Conservation (phyloP, 164 flowering plant genomes). For the Cinnamomum micranthum region DNA sequence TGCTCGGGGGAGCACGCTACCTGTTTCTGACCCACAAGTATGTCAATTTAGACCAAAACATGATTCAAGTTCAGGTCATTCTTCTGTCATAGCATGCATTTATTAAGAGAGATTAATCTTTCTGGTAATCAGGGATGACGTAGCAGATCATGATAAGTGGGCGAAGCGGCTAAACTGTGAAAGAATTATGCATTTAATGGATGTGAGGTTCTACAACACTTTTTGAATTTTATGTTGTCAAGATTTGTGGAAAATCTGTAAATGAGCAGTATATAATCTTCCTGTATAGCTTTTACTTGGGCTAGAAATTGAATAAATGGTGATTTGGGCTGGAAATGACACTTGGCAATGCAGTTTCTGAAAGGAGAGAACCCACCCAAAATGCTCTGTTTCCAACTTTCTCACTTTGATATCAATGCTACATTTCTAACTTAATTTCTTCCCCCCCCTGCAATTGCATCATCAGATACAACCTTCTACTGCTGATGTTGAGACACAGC, state of each 20-base stretch:
- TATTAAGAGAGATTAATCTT: not conserved
- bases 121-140: constrained; percentile 46
- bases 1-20: constrained; percentile 59
- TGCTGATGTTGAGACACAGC: constrained; percentile 46
- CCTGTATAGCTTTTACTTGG: not conserved
- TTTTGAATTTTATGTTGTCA: not conserved
- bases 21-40: constrained; percentile 66
- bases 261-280: not conserved
- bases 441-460: not conserved
- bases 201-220: constrained; percentile 21
- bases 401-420: not conserved
- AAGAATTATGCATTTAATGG: constrained; percentile 44
- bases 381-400: not conserved
- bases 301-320: not conserved
- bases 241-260: not conserved
- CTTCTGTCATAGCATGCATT: not conserved
- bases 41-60: not conserved
- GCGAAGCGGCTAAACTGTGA: constrained; percentile 38
- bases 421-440: not conserved
- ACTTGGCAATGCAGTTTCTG: not conserved
- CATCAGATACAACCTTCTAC: constrained; percentile 34
- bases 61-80: not conserved
- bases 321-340: not conserved
- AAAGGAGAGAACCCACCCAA: not conserved
- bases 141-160: constrained; percentile 65